Conservation (phyloP, 2,329 filamentous ascomycete species). For the Diaporthe citrichinensis region DNA sequence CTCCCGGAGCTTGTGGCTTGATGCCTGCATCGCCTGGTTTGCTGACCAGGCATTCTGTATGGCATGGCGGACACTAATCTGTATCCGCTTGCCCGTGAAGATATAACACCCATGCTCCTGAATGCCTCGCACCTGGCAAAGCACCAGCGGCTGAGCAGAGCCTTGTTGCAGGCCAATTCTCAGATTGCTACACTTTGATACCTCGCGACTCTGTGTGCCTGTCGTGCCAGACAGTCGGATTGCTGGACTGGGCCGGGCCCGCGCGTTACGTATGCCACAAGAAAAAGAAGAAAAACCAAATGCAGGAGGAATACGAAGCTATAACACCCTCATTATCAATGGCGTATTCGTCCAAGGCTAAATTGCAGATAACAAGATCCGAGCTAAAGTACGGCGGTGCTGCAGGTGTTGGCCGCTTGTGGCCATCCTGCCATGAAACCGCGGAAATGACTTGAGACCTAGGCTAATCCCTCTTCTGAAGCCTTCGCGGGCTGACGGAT, state of each 20-base stretch:
- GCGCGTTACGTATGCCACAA: slow-evolving; percentile 6
- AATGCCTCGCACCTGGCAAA: not conserved
- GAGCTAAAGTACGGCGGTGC: not conserved
- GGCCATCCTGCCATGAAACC: not conserved
- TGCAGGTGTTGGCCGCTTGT: slow-evolving; percentile 7
- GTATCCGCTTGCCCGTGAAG: not conserved
- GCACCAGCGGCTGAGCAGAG: not conserved
- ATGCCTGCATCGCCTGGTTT: not conserved
- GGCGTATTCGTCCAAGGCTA: slow-evolving; percentile 10
- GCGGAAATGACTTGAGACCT: not conserved
- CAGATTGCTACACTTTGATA: not conserved
- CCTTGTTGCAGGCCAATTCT: not conserved
- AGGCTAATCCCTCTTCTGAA: not conserved
- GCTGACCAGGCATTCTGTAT: not conserved
- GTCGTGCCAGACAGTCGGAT: not conserved
- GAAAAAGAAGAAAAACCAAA: not conserved
- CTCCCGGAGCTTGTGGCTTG: not conserved
- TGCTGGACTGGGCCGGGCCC: not conserved
- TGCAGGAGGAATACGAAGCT: slow-evolving; percentile 24
- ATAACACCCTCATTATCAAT: slow-evolving; percentile 26
- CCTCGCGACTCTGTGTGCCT: not conserved
- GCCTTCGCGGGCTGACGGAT: not conserved
- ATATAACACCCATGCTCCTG: not conserved
- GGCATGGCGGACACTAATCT: not conserved
- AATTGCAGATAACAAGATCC: slow-evolving; percentile 4